Evolutionary conservation across 1,284 basidiomycete genomes (phyloP), one percentile per base, ranked within the genome.

Genomic region (Inonotus hispidus): DNA sequence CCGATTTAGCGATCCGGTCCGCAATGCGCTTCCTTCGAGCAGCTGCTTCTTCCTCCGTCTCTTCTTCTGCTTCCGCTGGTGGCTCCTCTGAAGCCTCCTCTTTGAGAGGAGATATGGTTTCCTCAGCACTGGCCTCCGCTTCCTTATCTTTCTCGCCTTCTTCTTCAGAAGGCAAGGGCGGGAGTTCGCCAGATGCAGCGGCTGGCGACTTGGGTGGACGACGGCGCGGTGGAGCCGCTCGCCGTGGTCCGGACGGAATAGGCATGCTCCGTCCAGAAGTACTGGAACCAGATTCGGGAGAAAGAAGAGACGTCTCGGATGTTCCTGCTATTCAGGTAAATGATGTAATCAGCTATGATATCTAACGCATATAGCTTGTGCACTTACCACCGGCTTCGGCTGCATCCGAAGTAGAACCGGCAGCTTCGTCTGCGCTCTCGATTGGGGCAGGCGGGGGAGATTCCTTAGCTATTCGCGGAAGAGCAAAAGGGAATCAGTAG

Each of bases 221-320:
- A 73, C 81, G 86, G 54, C 88, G 78, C 3, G 89, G 88, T 49
- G 87, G 88, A 2, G 75, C 85, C 16, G 85, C 79, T 4, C 89
- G 80, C 50, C 84, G 81, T 43, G 88, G 89, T 10, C 71, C 84
- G n/a, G 79, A 77, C 14, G 88, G 87, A 3, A 88, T 74, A n/a
- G 88, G 89, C 87, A 91, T 91, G 43, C 60, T 59, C 1, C 75
- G 78, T 1, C 41, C 41, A 2, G 41, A 43, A 0, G 63, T 68
- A 41, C 66, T 63, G 3, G 75, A 66, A 23, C 71, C 69, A 0
- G 77, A 73, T 1, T 78, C 77, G 0, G 72, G 63, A 2, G 78
- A 76, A 25, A 74, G 67, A 5, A 74, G 45, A 10, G 73, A 73
- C 1, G 67, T 64, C 19, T 71, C 67, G 16, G 70, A 58, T 50